Evolutionary conservation across 1,284 basidiomycete genomes (phyloP).

Genomic region (Schizopora paradoxa): DNA sequence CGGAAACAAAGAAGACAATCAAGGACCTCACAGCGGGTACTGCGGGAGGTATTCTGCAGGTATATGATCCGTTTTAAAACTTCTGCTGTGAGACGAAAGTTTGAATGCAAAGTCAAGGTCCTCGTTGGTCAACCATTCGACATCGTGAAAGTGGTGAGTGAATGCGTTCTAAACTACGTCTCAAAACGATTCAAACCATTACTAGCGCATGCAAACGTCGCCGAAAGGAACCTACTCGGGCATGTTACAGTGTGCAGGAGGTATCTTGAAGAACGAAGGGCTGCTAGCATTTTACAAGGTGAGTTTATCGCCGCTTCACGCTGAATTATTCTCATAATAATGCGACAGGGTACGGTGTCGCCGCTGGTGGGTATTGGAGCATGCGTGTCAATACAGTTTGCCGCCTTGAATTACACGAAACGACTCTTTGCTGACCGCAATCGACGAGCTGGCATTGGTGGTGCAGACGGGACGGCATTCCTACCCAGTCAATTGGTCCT

Average conservation of each 20-base stretch:
- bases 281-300: constrained; percentile 96
- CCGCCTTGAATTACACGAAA: constrained; percentile 85
- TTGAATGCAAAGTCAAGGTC: constrained; percentile 42
- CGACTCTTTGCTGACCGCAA: constrained; percentile 72
- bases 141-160: constrained; percentile 88
- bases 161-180: constrained; percentile 9
- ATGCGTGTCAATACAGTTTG: constrained; percentile 97
- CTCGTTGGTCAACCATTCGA: constrained; percentile 95
- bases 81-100: constrained; percentile 8
- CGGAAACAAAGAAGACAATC: constrained; percentile 21
- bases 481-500: constrained; percentile 64
- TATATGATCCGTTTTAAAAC: constrained; percentile 18
- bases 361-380: constrained; percentile 92
- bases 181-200: constrained; percentile 13
- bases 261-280: constrained; percentile 88
- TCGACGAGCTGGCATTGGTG: constrained; percentile 47
- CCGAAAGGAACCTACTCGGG: constrained; percentile 84
- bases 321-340: not conserved
- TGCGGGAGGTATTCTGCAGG: constrained; percentile 47
- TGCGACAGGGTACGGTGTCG: constrained; percentile 78
- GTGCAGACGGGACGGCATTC: constrained; percentile 53
- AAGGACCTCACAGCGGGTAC: constrained; percentile 43
- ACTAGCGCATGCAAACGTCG: constrained; percentile 89
- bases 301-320: constrained; percentile 14
- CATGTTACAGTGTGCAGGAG: constrained; percentile 84